Percentiles rank a stretch among this genome's conserved stretches.
These are phyloP conservation scores for Monilinia fructicola DNA, from an alignment of 2,329 filamentous ascomycete species.

Conservation along the genomic window DNA sequence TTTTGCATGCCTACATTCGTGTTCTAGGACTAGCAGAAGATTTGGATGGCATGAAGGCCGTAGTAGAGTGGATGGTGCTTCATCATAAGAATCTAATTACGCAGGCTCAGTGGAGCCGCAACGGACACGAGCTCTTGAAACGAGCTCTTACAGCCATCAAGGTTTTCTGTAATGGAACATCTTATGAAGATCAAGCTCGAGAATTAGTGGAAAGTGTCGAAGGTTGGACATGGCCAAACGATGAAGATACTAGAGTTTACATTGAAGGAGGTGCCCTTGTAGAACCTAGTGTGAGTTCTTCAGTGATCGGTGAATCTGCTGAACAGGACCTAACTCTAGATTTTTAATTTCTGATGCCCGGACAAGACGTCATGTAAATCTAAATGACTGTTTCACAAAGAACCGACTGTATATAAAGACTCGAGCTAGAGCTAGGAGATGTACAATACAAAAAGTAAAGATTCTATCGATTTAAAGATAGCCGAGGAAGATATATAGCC, in stretches of 20 bases:
- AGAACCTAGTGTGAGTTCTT: conserved; percentile 2
- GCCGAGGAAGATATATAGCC: too few relatives aligned
- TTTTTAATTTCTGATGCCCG: neutral
- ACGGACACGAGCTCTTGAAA: conserved; percentile 29
- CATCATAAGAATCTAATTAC: conserved; percentile 44
- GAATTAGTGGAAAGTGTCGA: conserved; percentile 32
- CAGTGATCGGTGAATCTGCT: neutral
- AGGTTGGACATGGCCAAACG: conserved; percentile 37
- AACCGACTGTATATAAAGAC: neutral
- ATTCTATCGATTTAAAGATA: neutral
- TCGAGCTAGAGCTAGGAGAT: neutral
- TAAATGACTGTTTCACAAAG: neutral
- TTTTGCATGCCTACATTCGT: conserved; percentile 61
- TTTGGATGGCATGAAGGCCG: conserved; percentile 54
- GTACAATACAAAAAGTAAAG: neutral
- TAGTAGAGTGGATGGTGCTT: conserved; percentile 59
- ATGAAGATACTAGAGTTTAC: conserved; percentile 27
- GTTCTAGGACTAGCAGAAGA: conserved; percentile 62
- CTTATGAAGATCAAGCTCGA: conserved; percentile 27
- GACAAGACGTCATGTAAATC: neutral
- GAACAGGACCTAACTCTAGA: neutral
- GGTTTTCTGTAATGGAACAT: conserved; percentile 28
- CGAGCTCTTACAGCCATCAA: conserved; percentile 33
- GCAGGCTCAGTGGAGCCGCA: conserved; percentile 27
- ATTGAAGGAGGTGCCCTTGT: neutral